Percentiles rank a stretch among this genome's conserved stretches.
Conservation (phyloP, 805 yeast species). For the Spathaspora arborariae region DNA sequence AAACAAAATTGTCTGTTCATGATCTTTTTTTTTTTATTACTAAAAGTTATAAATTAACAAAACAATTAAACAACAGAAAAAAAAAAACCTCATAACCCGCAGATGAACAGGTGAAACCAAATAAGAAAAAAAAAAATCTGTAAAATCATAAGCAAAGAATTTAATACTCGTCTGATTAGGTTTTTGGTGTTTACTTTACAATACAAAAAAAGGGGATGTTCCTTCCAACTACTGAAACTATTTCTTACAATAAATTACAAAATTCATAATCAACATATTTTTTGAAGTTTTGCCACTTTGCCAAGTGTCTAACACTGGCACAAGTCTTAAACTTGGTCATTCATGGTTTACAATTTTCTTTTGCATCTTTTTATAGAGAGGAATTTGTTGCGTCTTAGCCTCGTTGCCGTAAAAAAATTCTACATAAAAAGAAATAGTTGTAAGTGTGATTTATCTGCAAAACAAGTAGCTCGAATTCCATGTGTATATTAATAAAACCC, state of each 20-base stretch:
- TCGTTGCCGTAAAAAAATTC: background rate
- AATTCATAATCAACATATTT: background rate
- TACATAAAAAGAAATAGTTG: background rate
- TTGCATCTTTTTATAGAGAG: background rate
- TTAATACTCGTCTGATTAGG: background rate
- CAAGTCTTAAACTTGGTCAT: background rate
- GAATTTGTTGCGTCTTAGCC: no score
- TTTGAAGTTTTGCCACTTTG: background rate
- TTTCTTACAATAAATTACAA: no score
- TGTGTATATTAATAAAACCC: no score
- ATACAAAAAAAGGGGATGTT: background rate
- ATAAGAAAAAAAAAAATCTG: slow-evolving; percentile 1
- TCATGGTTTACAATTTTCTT: background rate
- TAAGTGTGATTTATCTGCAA: no score
- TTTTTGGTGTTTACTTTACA: background rate
- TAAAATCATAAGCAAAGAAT: background rate
- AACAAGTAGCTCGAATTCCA: no score
- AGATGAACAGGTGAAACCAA: background rate
- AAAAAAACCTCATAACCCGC: slow-evolving; percentile 1
- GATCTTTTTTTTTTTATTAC: background rate
- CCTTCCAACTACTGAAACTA: no score
- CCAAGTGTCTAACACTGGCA: background rate
- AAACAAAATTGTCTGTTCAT: background rate
- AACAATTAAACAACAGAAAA: background rate
- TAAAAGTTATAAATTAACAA: background rate